phyloP scores from a whole-genome alignment of 2,329 filamentous ascomycete genomes.

The Orbilia quercus region DNA sequence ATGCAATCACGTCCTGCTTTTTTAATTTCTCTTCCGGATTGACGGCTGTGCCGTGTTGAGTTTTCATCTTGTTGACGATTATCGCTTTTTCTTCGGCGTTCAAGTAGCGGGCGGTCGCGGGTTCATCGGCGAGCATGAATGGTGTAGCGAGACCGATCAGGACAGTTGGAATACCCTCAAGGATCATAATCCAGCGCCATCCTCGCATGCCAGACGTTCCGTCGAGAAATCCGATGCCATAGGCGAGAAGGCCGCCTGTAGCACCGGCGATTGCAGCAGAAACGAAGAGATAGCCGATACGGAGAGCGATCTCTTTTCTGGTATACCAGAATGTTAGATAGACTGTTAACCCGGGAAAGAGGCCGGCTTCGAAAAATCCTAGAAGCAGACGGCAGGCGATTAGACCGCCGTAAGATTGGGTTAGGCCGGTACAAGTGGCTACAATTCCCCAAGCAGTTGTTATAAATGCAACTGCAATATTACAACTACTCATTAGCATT shows the following conservation, averaged over 20 bases:
- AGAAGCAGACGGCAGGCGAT: conserved; percentile 77
- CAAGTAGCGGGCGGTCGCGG: conserved; percentile 73
- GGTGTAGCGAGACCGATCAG: conserved; percentile 69
- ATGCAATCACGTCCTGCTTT: conserved; percentile 73
- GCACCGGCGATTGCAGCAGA: conserved; percentile 77
- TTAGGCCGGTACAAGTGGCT: conserved; percentile 76
- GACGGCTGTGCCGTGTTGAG: conserved; percentile 62
- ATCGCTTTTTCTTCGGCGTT: conserved; percentile 71
- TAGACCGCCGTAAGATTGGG: conserved; percentile 73
- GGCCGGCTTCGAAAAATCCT: conserved; percentile 75
- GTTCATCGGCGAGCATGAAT: conserved; percentile 74
- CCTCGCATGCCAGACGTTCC: conserved; percentile 73
- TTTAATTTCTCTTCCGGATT: conserved; percentile 66
- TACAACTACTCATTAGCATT: conserved; percentile 18
- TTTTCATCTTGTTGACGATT: conserved; percentile 62
- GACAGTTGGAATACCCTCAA: conserved; percentile 70
- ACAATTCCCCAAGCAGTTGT: conserved; percentile 72
- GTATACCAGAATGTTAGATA: conserved; percentile 83
- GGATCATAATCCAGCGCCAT: conserved; percentile 78
- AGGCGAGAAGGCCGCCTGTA: conserved; percentile 77
- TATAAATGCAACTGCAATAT: conserved; percentile 72
- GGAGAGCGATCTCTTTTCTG: conserved; percentile 76
- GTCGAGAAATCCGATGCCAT: conserved; percentile 78
- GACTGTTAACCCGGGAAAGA: conserved; percentile 76
- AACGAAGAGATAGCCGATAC: conserved; percentile 79